Percentiles rank a stretch among this genome's conserved stretches.
phyloP scores from a whole-genome alignment of 768 basidiomycete species.

The Tricholoma flavovirens region DNA sequence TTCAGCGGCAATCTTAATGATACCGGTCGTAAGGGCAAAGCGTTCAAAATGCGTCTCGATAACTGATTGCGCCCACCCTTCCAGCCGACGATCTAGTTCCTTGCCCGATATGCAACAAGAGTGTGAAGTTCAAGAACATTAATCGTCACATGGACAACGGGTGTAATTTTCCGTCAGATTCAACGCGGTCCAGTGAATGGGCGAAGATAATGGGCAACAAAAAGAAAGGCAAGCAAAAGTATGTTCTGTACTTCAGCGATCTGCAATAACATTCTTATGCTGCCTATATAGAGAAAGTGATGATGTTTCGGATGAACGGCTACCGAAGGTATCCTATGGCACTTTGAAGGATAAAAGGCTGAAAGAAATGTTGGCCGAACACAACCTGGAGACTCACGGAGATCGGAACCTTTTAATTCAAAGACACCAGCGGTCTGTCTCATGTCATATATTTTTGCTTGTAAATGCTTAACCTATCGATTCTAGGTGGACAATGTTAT shows the following conservation, averaged over 20 bases:
- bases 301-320: conserved; percentile 33
- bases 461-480: background rate
- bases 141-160: conserved; percentile 64
- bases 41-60: background rate
- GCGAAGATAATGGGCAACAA: conserved; percentile 34
- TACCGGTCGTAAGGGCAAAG: conserved; percentile 1
- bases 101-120: conserved; percentile 59
- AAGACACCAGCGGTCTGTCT: conserved; percentile 54
- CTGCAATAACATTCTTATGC: background rate
- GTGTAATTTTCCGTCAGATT: conserved; percentile 35
- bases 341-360: conserved; percentile 58
- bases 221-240: conserved; percentile 39
- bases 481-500: conserved; percentile 61
- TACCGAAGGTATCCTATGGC: conserved; percentile 63
- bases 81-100: conserved; percentile 36
- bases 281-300: conserved; percentile 6
- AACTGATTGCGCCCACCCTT: background rate
- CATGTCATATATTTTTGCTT: background rate
- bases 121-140: conserved; percentile 42
- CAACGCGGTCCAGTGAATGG: conserved; percentile 34
- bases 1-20: conserved; percentile 4
- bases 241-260: background rate
- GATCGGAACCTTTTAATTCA: conserved; percentile 45
- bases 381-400: conserved; percentile 46
- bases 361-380: conserved; percentile 47